Evolutionary conservation across 139 green algal genomes (phyloP).

Genomic region (Monoraphidium neglectum): DNA sequence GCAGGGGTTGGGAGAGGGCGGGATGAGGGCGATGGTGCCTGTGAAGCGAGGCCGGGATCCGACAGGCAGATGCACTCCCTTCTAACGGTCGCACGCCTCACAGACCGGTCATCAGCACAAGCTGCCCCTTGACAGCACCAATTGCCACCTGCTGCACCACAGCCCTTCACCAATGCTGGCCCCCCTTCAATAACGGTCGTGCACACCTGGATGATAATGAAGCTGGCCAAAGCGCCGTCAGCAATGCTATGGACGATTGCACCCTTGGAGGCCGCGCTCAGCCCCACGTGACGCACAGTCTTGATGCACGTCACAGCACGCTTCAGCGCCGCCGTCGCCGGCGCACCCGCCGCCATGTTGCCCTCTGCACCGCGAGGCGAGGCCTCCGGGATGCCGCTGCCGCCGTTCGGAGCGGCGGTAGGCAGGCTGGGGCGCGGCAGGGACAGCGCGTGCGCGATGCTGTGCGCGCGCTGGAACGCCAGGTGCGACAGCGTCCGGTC

Average conservation of each 20-base stretch:
- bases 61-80: too few relatives aligned
- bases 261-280: conserved; percentile 26
- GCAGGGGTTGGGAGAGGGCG: not conserved
- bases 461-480: conserved; percentile 10
- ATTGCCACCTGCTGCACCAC: too few relatives aligned
- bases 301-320: conserved; percentile 17
- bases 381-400: not conserved
- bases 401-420: not conserved
- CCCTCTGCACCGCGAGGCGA: too few relatives aligned
- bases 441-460: not conserved
- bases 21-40: too few relatives aligned
- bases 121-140: too few relatives aligned
- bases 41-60: too few relatives aligned
- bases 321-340: not conserved
- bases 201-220: conserved; percentile 86
- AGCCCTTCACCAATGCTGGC: too few relatives aligned
- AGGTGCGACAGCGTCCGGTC: not conserved
- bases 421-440: not conserved
- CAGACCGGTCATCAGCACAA: too few relatives aligned
- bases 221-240: conserved; percentile 88
- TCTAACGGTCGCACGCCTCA: too few relatives aligned
- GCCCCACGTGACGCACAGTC: not conserved
- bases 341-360: too few relatives aligned
- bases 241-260: conserved; percentile 62
- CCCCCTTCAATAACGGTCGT: conserved; percentile 50